These are phyloP conservation scores for Auricularia sp. DNA, from an alignment of 768 basidiomycete genomes.

Conservation along the genomic window DNA sequence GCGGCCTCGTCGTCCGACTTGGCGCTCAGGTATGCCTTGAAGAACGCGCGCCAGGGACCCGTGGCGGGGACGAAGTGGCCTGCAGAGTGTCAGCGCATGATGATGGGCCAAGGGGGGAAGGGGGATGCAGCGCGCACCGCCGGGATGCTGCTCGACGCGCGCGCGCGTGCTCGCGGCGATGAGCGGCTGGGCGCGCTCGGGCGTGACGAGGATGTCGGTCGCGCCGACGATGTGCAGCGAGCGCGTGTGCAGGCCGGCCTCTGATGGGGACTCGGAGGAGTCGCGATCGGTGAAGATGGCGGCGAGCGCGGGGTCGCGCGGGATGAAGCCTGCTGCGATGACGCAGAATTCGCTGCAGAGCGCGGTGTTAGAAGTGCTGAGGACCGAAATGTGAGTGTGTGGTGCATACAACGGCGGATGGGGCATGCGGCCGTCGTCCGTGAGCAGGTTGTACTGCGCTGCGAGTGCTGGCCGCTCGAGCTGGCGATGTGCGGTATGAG, in stretches of 20 bases:
- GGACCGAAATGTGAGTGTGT: slow-evolving; percentile 1
- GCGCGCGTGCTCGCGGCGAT: slow-evolving; percentile 44
- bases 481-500: slow-evolving; percentile 19
- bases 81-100: slow-evolving; percentile 19
- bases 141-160: slow-evolving; percentile 67
- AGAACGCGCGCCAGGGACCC: slow-evolving; percentile 63
- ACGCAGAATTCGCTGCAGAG: slow-evolving; percentile 55
- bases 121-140: slow-evolving; percentile 59
- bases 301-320: slow-evolving; percentile 34
- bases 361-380: slow-evolving; percentile 1
- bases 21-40: slow-evolving; percentile 46
- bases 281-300: slow-evolving; percentile 37
- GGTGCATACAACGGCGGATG: slow-evolving; percentile 63
- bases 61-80: slow-evolving; percentile 81
- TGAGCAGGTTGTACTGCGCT: slow-evolving; percentile 39
- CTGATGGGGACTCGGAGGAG: too few relatives aligned
- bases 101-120: background rate
- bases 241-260: slow-evolving; percentile 42
- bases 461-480: slow-evolving; percentile 43
- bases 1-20: background rate
- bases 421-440: slow-evolving; percentile 45
- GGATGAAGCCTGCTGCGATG: slow-evolving; percentile 62
- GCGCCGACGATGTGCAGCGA: slow-evolving; percentile 72
- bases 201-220: slow-evolving; percentile 63
- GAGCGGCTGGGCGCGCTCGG: slow-evolving; percentile 53